Conservation (phyloP, 192 early-diverging fungal species). For the Nowakowskiella sp. region DNA sequence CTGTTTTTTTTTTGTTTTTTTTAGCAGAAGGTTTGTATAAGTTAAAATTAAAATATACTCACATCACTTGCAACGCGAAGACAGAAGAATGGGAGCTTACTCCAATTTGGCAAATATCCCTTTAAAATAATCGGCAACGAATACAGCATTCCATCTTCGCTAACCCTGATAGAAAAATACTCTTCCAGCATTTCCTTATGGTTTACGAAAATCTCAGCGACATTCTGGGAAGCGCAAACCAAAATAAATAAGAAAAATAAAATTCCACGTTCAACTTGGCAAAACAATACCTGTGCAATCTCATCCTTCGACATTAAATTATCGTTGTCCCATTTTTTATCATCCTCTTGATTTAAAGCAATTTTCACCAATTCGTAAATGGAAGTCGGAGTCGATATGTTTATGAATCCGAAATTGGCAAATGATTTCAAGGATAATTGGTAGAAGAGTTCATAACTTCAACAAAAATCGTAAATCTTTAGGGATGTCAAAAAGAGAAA, state of each 20-base stretch:
- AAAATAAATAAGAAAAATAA: neutral
- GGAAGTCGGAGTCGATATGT: slow-evolving; percentile 52
- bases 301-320: slow-evolving; percentile 44
- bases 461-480: slow-evolving; percentile 3
- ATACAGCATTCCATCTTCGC: slow-evolving; percentile 50
- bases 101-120: slow-evolving; percentile 73
- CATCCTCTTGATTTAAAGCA: slow-evolving; percentile 56
- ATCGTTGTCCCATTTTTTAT: slow-evolving; percentile 19
- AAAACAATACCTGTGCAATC: slow-evolving; percentile 45
- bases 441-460: slow-evolving; percentile 77
- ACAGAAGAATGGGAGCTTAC: slow-evolving; percentile 79
- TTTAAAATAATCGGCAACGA: slow-evolving; percentile 73
- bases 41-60: slow-evolving; percentile 6
- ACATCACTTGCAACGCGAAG: slow-evolving; percentile 70
- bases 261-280: neutral
- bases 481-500: neutral
- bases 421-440: slow-evolving; percentile 75
- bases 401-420: slow-evolving; percentile 77
- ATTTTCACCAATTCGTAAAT: slow-evolving; percentile 62
- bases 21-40: neutral
- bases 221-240: slow-evolving; percentile 2
- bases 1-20: slow-evolving; percentile 19
- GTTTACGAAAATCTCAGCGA: slow-evolving; percentile 32
- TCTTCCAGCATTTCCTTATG: slow-evolving; percentile 76
- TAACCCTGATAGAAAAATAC: slow-evolving; percentile 76